A percentile compares a stretch with the other conserved stretches of the same genome.
Conservation (phyloP, 257 asterid genomes). For the Solanum lycopersicoides region DNA sequence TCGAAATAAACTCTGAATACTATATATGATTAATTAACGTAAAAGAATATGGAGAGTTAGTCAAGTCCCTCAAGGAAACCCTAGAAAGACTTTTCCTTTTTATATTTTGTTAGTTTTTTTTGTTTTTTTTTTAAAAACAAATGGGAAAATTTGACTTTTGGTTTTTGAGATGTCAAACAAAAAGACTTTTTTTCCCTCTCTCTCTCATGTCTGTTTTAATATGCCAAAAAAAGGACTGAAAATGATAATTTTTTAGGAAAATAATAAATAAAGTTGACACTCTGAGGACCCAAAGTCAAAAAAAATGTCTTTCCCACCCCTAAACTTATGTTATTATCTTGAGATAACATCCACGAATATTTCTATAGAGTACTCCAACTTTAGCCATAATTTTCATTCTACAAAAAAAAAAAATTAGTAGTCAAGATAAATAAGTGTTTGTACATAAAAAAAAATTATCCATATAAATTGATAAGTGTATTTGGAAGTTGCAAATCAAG, state of each 20-base stretch:
- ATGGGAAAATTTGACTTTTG: conserved; percentile 9
- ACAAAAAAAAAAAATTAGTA: background rate
- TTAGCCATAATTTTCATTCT: background rate
- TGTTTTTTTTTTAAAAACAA: conserved; percentile 9
- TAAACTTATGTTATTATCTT: background rate
- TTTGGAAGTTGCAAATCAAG: background rate
- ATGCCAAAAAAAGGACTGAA: background rate
- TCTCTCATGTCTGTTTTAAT: background rate
- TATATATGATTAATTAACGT: background rate
- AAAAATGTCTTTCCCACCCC: background rate
- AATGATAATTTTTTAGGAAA: background rate
- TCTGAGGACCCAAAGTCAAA: background rate
- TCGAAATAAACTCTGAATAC: background rate
- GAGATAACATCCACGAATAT: background rate
- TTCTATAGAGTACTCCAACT: background rate
- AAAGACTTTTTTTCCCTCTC: background rate
- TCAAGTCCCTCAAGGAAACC: background rate
- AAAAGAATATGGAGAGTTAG: background rate
- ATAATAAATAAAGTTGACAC: background rate
- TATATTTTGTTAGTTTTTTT: background rate
- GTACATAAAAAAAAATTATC: background rate
- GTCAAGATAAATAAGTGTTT: background rate
- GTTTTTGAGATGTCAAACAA: conserved; percentile 14
- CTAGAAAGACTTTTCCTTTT: background rate
- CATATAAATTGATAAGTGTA: background rate